These are phyloP conservation scores for Venustampulla echinocandica DNA, from an alignment of 495 filamentous ascomycete genomes.

Conservation along the genomic window DNA sequence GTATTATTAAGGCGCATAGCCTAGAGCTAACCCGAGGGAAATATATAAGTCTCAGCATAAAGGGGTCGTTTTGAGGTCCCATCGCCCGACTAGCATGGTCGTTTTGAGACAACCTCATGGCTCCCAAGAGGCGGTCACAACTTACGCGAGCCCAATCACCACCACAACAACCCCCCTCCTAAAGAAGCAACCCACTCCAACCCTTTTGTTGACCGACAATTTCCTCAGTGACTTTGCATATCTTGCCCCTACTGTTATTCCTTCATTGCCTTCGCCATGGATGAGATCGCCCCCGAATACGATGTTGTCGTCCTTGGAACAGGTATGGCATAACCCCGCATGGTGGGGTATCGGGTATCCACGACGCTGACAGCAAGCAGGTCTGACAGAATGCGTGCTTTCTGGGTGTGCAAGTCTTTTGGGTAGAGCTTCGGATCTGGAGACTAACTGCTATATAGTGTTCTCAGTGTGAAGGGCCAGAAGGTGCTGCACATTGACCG, in stretches of 20 bases:
- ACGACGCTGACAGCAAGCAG: constrained; percentile 34
- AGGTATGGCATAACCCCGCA: constrained; percentile 49
- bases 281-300: constrained; percentile 94
- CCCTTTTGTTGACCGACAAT: constrained; percentile 16
- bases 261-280: constrained; percentile 46
- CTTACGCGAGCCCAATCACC: constrained; percentile 21
- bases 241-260: constrained; percentile 4
- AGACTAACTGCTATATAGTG: constrained; percentile 40
- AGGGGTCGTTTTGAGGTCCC: no score
- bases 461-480: constrained; percentile 96
- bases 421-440: background rate
- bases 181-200: constrained; percentile 8
- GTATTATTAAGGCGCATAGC: background rate
- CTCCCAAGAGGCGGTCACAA: background rate
- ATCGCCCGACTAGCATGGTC: constrained; percentile 10
- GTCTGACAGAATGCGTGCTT: constrained; percentile 96
- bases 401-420: constrained; percentile 59
- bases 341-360: constrained; percentile 14
- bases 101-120: no score
- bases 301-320: constrained; percentile 98
- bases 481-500: constrained; percentile 98
- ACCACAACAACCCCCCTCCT: constrained; percentile 6
- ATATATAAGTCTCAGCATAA: no score
- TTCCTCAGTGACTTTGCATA: constrained; percentile 1
- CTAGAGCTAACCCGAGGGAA: no score